Conservation (phyloP, 352 stramenopile genomes). For the Phytophthora capsici region DNA sequence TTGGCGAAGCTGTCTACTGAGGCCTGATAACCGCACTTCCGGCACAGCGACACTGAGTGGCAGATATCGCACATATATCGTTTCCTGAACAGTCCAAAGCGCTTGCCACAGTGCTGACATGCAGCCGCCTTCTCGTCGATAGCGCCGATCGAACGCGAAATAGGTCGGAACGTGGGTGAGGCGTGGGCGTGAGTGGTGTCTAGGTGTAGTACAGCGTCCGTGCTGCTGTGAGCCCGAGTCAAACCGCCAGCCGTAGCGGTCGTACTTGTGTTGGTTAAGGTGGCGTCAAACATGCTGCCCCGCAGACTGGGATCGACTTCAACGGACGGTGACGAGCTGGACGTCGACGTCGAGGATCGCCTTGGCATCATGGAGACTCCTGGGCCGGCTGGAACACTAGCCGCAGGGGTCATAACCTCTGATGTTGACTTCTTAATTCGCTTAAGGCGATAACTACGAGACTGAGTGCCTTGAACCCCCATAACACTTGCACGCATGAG, state of each 20-base stretch:
- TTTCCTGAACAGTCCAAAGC: conserved; percentile 69
- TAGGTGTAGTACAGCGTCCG: conserved; percentile 13
- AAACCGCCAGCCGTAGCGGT: conserved; percentile 12
- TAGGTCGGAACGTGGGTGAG: conserved; percentile 28
- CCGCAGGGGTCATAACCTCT: conserved; percentile 16
- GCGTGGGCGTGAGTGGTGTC: conserved; percentile 18
- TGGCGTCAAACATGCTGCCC: conserved; percentile 27
- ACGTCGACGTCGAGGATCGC: conserved; percentile 42
- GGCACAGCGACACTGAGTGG: conserved; percentile 58
- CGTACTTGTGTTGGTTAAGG: not conserved
- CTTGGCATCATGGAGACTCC: conserved; percentile 25
- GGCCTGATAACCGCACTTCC: conserved; percentile 61
- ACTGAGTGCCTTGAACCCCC: conserved; percentile 55
- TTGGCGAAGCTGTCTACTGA: conserved; percentile 51
- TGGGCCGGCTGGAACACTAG: conserved; percentile 6
- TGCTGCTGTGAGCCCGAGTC: conserved; percentile 30
- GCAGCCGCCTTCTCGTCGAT: conserved; percentile 36
- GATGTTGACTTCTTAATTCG: conserved; percentile 56
- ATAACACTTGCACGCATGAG: conserved; percentile 62
- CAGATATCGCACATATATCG: conserved; percentile 65
- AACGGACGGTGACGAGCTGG: conserved; percentile 37
- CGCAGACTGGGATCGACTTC: conserved; percentile 33
- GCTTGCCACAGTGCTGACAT: conserved; percentile 64
- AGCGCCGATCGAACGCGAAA: conserved; percentile 30
- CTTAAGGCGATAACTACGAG: conserved; percentile 55